Evolutionary conservation across 257 asterid species (phyloP).

Genomic region (Eustoma russellianum): DNA sequence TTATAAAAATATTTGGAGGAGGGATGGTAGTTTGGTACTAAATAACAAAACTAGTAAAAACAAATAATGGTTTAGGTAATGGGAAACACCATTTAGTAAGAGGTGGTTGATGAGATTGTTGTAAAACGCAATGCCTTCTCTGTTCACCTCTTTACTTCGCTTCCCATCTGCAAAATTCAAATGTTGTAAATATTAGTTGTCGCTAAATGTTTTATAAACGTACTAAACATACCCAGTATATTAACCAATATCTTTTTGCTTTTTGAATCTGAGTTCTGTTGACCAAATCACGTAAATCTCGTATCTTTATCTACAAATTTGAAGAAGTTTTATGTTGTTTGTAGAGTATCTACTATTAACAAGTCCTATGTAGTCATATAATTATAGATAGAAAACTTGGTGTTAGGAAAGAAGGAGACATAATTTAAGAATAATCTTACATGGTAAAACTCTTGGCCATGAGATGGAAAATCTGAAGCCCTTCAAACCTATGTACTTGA

Average conservation of each 20-base stretch:
- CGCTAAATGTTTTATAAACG: too few species aligned
- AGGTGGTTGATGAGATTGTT: constrained; percentile 39
- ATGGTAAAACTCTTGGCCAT: constrained; percentile 45
- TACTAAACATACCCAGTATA: too few species aligned
- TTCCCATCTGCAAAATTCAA: constrained; percentile 27
- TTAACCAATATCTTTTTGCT: too few species aligned
- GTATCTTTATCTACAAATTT: too few species aligned
- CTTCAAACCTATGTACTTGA: constrained; percentile 25
- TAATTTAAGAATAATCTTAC: constrained; percentile 17
- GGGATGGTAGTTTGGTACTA: background rate
- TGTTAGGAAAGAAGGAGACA: too few species aligned
- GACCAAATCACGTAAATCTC: too few species aligned
- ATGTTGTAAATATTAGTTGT: background rate
- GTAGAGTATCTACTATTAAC: too few species aligned
- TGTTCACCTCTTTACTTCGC: constrained; percentile 34
- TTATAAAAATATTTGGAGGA: background rate
- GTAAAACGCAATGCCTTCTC: constrained; percentile 41
- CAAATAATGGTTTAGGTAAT: background rate
- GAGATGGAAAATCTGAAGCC: constrained; percentile 49
- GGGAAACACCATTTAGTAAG: constrained; percentile 25
- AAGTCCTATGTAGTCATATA: too few species aligned
- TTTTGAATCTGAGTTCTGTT: too few species aligned
- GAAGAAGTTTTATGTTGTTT: too few species aligned
- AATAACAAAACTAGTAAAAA: too few species aligned
- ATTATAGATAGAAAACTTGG: too few species aligned